A percentile compares a stretch with the other conserved stretches of the same genome.
Conservation (phyloP, 2,329 filamentous ascomycete genomes). For the Helminthosporium solani region DNA sequence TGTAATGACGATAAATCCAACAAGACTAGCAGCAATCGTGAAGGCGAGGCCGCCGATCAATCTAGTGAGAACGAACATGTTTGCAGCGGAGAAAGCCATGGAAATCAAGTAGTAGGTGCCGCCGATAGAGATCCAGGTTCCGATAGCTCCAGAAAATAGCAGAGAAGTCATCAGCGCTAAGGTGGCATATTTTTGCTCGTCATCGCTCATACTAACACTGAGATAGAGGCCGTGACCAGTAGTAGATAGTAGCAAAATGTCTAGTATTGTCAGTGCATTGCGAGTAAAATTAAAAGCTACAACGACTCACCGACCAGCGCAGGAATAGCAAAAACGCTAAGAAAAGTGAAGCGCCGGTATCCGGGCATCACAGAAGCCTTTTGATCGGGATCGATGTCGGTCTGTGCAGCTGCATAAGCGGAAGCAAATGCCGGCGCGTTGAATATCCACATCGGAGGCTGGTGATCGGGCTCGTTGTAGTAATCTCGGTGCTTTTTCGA, state of each 20-base stretch:
- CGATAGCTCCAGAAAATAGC: slow-evolving; percentile 60
- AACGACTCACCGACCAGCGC: slow-evolving; percentile 51
- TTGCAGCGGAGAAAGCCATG: slow-evolving; percentile 57
- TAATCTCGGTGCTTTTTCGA: slow-evolving; percentile 45
- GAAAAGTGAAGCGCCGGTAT: slow-evolving; percentile 56
- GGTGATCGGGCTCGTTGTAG: slow-evolving; percentile 45
- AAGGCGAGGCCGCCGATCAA: slow-evolving; percentile 55
- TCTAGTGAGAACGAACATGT: slow-evolving; percentile 57
- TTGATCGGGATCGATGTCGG: slow-evolving; percentile 53
- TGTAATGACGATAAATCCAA: slow-evolving; percentile 54
- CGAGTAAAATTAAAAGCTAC: neutral
- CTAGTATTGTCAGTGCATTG: slow-evolving; percentile 29
- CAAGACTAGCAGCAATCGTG: slow-evolving; percentile 53
- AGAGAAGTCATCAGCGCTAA: slow-evolving; percentile 60
- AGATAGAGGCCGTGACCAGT: slow-evolving; percentile 63
- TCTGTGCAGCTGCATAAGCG: slow-evolving; percentile 54
- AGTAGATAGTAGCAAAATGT: slow-evolving; percentile 60
- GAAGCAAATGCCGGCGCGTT: slow-evolving; percentile 53
- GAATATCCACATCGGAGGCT: slow-evolving; percentile 54
- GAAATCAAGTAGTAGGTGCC: slow-evolving; percentile 63
- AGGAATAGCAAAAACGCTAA: slow-evolving; percentile 63
- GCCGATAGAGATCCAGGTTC: slow-evolving; percentile 63
- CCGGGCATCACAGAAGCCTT: slow-evolving; percentile 47
- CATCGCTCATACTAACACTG: slow-evolving; percentile 55
- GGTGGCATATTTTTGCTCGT: slow-evolving; percentile 55